phyloP scores from a whole-genome alignment of 306 rosid genomes.

The Pterocarpus macrocarpus region DNA sequence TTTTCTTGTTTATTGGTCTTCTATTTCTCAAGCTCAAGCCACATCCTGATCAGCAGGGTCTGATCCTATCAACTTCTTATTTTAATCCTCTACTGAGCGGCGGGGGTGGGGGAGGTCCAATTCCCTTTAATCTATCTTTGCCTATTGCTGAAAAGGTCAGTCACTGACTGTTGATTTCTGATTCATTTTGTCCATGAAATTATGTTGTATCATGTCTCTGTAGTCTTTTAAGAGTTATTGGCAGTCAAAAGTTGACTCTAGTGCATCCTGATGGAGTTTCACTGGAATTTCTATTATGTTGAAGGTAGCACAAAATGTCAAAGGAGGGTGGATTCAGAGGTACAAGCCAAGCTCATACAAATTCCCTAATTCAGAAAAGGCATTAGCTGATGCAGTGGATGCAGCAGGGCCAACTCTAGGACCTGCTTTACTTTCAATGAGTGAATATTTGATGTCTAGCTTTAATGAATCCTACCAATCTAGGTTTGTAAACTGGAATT shows the following conservation, averaged over 20 bases:
- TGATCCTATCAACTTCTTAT: conserved; percentile 85
- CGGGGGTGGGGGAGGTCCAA: conserved; percentile 97
- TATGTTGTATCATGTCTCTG: conserved; percentile 21
- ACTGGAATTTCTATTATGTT: conserved; percentile 44
- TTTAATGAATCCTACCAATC: conserved; percentile 97
- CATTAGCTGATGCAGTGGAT: conserved; percentile 78
- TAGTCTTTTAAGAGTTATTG: conserved; percentile 9
- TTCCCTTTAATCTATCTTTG: conserved; percentile 81
- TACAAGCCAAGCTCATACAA: conserved; percentile 67
- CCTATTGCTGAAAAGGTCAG: conserved; percentile 89
- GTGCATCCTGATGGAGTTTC: conserved; percentile 41
- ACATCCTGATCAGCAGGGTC: conserved; percentile 89
- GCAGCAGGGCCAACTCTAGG: conserved; percentile 92
- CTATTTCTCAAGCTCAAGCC: conserved; percentile 93
- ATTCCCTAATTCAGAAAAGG: conserved; percentile 81
- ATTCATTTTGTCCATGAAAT: conserved; percentile 9
- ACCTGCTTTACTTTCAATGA: conserved; percentile 84
- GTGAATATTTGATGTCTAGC: conserved; percentile 98
- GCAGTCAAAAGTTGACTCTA: conserved; percentile 32
- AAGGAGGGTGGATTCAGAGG: conserved; percentile 90
- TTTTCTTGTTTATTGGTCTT: conserved; percentile 90
- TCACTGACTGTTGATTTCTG: conserved; percentile 45
- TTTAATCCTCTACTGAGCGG: conserved; percentile 90
- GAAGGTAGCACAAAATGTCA: conserved; percentile 73
- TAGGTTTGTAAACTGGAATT: conserved; percentile 64